phyloP scores from a whole-genome alignment of 1,284 basidiomycete species.

The Takashimella tepidaria region DNA sequence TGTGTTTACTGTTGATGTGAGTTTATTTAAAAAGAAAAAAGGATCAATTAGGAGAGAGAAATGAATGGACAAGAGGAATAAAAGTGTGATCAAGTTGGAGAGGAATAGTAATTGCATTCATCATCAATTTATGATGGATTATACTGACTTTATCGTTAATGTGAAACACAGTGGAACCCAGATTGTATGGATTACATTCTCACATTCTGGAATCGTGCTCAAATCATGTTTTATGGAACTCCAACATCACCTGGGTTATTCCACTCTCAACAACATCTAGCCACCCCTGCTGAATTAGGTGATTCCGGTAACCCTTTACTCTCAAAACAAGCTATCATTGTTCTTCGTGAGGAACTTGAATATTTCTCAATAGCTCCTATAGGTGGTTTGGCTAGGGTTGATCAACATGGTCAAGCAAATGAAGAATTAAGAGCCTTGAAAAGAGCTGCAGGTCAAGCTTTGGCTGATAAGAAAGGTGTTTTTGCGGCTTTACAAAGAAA shows the following conservation, averaged over 20 bases:
- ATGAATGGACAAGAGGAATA: no score
- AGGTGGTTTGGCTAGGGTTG: slow-evolving; percentile 54
- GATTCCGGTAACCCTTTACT: slow-evolving; percentile 71
- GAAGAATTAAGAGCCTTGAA: slow-evolving; percentile 69
- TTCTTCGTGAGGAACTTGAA: slow-evolving; percentile 94
- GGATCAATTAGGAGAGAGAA: no score
- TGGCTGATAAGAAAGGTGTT: slow-evolving; percentile 85
- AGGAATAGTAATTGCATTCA: no score
- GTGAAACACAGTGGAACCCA: slow-evolving; percentile 77
- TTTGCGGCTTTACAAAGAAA: slow-evolving; percentile 98
- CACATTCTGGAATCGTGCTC: slow-evolving; percentile 80
- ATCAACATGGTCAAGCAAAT: slow-evolving; percentile 70
- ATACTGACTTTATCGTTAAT: no score
- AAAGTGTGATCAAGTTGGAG: no score
- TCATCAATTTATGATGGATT: no score
- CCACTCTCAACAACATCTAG: slow-evolving; percentile 70
- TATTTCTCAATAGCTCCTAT: slow-evolving; percentile 77
- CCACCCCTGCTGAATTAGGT: slow-evolving; percentile 49
- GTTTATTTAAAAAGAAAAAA: no score
- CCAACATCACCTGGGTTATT: slow-evolving; percentile 66
- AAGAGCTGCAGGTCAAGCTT: slow-evolving; percentile 73
- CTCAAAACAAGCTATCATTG: slow-evolving; percentile 96
- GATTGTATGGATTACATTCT: slow-evolving; percentile 92
- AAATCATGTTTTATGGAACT: slow-evolving; percentile 88
- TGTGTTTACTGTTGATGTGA: slow-evolving; percentile 90